Evolutionary conservation across 805 yeast species (phyloP), one percentile per base, ranked within the genome.

Genomic region (Ascoidea rubescens): DNA sequence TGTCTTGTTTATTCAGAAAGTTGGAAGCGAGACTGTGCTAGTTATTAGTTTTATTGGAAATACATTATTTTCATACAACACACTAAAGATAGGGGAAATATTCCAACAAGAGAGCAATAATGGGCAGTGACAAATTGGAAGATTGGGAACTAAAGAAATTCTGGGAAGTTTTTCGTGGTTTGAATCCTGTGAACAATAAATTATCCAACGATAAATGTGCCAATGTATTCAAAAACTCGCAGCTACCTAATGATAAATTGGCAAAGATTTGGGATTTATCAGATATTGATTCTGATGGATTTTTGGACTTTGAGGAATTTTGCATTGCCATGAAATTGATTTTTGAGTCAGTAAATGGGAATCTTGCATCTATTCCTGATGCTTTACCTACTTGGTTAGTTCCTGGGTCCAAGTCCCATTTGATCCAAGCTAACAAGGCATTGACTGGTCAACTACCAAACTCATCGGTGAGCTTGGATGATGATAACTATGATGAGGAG

Each of bases 111-210:
- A 21, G 28, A 21, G 28, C 28, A 21, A 21, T 3, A 21, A 21
- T 21, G 28, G 28, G 28, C 14, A 37, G 43, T 37, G 2, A 37
- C 30, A 80, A 85, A 56, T 69, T 89, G 55, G 96, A 88, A 66
- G 93, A 89, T 60, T 89, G 96, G 85, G 99, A 93, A 68, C 89
- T 90, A 60, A 85, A 89, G 62, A 91, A 91, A 70, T 93, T 89
- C 73, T 93, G 99, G 99, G 96, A 93, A 67, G 90, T 93, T 48
- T 93, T 93, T 72, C 80, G 84, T 57, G 96, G 96, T 12, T 77
- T 93, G 60, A 78, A 79, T 57, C 99, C 99, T 0, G 79, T 69
- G 43, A 77, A 80, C 52, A 89, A 87, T 63, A 82, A 84, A 63
- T 75, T 93, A 42, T 75, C 84, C 28, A 96, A 96, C 49, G 93